Conservation (phyloP, 1,284 basidiomycete genomes). For the Retiboletus flavoniger region DNA sequence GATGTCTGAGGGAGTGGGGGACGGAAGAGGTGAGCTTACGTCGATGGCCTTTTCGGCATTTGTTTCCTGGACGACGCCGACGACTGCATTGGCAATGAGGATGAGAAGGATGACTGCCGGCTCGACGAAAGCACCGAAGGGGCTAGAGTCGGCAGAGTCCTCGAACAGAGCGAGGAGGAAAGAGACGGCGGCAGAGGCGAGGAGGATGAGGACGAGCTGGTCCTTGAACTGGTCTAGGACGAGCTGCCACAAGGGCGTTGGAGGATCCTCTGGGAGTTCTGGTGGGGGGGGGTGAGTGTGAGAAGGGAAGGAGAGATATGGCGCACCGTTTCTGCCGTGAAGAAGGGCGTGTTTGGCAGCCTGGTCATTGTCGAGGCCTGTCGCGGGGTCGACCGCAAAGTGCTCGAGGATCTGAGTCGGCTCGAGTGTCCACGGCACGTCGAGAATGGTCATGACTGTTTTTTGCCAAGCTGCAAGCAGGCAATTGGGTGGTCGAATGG, state of each 20-base stretch:
- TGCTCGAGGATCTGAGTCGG: slow-evolving; percentile 63
- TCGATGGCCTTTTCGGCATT: slow-evolving; percentile 96
- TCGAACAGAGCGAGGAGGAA: slow-evolving; percentile 89
- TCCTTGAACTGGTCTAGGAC: slow-evolving; percentile 98
- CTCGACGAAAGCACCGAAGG: slow-evolving; percentile 85
- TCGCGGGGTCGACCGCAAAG: slow-evolving; percentile 55
- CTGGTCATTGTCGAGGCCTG: slow-evolving; percentile 59
- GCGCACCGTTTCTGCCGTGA: slow-evolving; percentile 84
- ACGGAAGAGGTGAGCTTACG: slow-evolving; percentile 48
- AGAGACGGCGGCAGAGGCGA: slow-evolving; percentile 88
- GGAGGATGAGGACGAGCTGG: slow-evolving; percentile 91
- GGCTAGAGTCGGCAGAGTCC: slow-evolving; percentile 62
- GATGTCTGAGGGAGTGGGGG: slow-evolving; percentile 2
- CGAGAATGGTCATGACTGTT: slow-evolving; percentile 42
- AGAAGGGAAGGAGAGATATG: not conserved
- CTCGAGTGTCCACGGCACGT: slow-evolving; percentile 69
- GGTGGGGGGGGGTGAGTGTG: slow-evolving; percentile 35
- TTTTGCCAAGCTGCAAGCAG: not conserved
- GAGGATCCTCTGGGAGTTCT: slow-evolving; percentile 88
- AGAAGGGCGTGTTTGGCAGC: slow-evolving; percentile 70
- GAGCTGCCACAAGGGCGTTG: slow-evolving; percentile 90
- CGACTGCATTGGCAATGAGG: slow-evolving; percentile 89
- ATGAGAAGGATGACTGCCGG: slow-evolving; percentile 92
- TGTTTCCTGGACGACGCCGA: slow-evolving; percentile 93
- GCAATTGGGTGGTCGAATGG: too few species aligned